Conservation (phyloP, 441 rosid species). For the Viola pubescens region DNA sequence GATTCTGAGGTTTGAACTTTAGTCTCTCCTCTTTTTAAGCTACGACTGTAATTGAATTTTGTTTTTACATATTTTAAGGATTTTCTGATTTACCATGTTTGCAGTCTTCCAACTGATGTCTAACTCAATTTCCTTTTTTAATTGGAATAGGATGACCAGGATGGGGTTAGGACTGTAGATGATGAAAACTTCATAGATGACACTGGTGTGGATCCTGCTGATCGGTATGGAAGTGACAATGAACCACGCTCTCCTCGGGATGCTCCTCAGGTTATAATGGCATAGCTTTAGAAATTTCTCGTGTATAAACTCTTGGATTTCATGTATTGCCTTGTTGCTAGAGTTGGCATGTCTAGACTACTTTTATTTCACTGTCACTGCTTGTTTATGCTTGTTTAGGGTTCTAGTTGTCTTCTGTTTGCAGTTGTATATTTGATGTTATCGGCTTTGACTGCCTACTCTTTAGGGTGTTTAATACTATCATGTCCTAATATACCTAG, state of each 20-base stretch:
- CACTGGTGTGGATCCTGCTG: constrained; percentile 76
- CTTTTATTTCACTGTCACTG: too few relatives aligned
- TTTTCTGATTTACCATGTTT: neutral
- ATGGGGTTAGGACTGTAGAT: constrained; percentile 77
- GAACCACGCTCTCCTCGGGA: constrained; percentile 55
- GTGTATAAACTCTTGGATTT: neutral
- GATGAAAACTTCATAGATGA: constrained; percentile 95
- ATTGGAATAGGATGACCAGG: constrained; percentile 69
- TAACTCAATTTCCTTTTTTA: neutral
- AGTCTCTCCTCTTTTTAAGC: neutral
- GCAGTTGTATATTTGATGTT: neutral
- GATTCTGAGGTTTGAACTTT: constrained; percentile 66
- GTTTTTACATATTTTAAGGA: neutral
- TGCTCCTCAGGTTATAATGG: constrained; percentile 65
- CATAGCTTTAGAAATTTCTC: neutral
- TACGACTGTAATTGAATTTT: neutral
- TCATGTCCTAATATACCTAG: neutral
- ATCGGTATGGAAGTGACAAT: constrained; percentile 58
- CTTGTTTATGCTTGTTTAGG: neutral
- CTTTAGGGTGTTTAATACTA: too few relatives aligned
- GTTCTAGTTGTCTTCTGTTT: neutral
- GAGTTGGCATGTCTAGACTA: too few relatives aligned
- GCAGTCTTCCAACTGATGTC: too few relatives aligned
- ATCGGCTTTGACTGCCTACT: too few relatives aligned
- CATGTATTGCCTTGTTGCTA: neutral